Conservation (phyloP, 768 basidiomycete species). For the Collybia nuda region DNA sequence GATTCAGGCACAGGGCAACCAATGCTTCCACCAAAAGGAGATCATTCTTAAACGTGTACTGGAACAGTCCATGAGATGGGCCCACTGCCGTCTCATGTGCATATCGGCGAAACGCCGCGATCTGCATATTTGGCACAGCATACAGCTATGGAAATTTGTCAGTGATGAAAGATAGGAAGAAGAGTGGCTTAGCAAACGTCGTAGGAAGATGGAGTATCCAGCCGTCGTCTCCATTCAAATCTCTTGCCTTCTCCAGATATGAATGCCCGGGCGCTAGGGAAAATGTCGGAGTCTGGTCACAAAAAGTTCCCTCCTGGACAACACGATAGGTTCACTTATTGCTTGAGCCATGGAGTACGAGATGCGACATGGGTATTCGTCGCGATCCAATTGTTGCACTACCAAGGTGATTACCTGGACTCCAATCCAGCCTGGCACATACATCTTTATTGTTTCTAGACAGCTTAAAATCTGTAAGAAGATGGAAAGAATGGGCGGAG, state of each 20-base stretch:
- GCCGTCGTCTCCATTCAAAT: slow-evolving; percentile 66
- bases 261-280: slow-evolving; percentile 59
- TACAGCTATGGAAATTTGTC: slow-evolving; percentile 36
- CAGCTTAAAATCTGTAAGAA: slow-evolving; percentile 25
- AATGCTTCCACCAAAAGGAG: slow-evolving; percentile 61
- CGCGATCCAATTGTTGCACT: slow-evolving; percentile 55
- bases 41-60: slow-evolving; percentile 63
- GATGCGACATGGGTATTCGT: slow-evolving; percentile 59
- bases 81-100: slow-evolving; percentile 57
- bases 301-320: slow-evolving; percentile 10
- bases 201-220: slow-evolving; percentile 50
- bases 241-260: slow-evolving; percentile 51
- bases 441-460: slow-evolving; percentile 48
- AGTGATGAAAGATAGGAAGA: slow-evolving; percentile 2
- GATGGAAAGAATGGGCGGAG: slow-evolving; percentile 5
- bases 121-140: slow-evolving; percentile 44
- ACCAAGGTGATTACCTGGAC: slow-evolving; percentile 53
- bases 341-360: slow-evolving; percentile 53
- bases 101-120: slow-evolving; percentile 60
- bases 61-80: slow-evolving; percentile 59
- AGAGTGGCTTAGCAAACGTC: slow-evolving; percentile 45
- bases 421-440: slow-evolving; percentile 50
- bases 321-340: slow-evolving; percentile 38
- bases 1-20: slow-evolving; percentile 67
- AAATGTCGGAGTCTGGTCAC: slow-evolving; percentile 16